Evolutionary conservation across 2,329 filamentous ascomycete species (phyloP).

Genomic region (Apiospora arundinis): DNA sequence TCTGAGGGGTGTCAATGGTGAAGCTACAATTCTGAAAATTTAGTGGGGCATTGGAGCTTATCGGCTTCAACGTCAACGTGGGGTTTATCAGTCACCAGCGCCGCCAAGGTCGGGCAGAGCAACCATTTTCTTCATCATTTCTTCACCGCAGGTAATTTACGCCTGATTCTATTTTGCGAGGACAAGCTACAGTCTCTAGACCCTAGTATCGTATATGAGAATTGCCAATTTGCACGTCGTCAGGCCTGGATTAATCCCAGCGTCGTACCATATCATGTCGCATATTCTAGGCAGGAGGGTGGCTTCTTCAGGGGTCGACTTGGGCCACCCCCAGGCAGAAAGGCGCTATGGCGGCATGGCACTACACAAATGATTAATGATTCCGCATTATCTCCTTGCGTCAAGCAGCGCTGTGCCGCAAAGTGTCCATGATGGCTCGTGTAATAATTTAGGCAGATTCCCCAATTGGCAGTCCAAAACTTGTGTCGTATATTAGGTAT

Average conservation of each 20-base stretch:
- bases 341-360: neutral
- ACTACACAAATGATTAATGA: neutral
- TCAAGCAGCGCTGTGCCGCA: neutral
- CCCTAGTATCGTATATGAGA: neutral
- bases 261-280: neutral
- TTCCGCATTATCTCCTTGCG: neutral
- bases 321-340: neutral
- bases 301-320: neutral
- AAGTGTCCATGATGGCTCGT: neutral
- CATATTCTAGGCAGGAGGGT: neutral
- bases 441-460: neutral
- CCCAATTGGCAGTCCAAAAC: neutral
- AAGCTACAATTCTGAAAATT: slow-evolving; percentile 19
- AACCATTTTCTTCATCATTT: too few species aligned
- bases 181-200: too few species aligned
- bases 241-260: neutral
- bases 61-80: neutral
- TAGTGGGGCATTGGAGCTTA: slow-evolving; percentile 8
- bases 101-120: too few species aligned
- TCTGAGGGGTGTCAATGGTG: neutral
- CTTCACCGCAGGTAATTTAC: too few species aligned
- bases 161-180: too few species aligned
- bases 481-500: neutral
- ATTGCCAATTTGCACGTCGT: neutral
- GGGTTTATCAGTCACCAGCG: neutral